A percentile compares a stretch with the other conserved stretches of the same genome.
These are phyloP conservation scores for Chaetomium tenue DNA, from an alignment of 495 filamentous ascomycete genomes.

Conservation along the genomic window DNA sequence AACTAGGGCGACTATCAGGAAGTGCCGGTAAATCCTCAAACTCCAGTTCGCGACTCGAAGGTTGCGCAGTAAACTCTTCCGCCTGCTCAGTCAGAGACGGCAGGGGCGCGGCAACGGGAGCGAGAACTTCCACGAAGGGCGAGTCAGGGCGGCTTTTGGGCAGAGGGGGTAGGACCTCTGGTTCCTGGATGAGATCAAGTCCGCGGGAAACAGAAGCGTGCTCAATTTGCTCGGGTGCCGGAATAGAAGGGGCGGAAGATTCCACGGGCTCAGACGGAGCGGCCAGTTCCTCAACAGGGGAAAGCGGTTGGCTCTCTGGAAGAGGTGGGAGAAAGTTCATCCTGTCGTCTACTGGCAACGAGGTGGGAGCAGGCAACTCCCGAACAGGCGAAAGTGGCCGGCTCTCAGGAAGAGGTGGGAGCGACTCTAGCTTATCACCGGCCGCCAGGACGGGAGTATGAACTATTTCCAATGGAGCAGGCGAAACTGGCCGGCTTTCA, in stretches of 20 bases:
- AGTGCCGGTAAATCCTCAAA: slow-evolving; percentile 19
- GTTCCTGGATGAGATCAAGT: background rate
- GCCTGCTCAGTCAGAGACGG: background rate
- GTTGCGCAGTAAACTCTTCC: background rate
- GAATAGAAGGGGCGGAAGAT: background rate
- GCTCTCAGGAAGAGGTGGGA: slow-evolving; percentile 19
- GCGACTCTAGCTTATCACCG: background rate
- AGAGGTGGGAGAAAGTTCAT: slow-evolving; percentile 7
- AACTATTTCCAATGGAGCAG: background rate
- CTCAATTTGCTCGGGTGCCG: slow-evolving; percentile 1
- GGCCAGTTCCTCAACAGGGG: background rate
- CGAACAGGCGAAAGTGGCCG: background rate
- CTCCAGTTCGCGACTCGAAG: slow-evolving; percentile 1
- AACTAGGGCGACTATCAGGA: slow-evolving; percentile 21
- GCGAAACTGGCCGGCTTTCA: slow-evolving; percentile 14
- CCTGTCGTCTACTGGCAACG: too few relatives aligned
- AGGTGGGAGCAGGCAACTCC: too few relatives aligned
- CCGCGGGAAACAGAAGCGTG: background rate
- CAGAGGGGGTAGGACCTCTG: background rate
- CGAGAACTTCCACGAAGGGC: background rate
- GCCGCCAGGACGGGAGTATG: background rate
- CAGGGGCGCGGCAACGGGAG: background rate
- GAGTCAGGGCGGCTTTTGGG: slow-evolving; percentile 9
- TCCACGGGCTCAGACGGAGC: background rate
- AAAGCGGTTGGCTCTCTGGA: slow-evolving; percentile 12